Evolutionary conservation across 176 grass and related monocot species (phyloP), one percentile per base, ranked within the genome.

Genomic region (Eragrostis curvula): DNA sequence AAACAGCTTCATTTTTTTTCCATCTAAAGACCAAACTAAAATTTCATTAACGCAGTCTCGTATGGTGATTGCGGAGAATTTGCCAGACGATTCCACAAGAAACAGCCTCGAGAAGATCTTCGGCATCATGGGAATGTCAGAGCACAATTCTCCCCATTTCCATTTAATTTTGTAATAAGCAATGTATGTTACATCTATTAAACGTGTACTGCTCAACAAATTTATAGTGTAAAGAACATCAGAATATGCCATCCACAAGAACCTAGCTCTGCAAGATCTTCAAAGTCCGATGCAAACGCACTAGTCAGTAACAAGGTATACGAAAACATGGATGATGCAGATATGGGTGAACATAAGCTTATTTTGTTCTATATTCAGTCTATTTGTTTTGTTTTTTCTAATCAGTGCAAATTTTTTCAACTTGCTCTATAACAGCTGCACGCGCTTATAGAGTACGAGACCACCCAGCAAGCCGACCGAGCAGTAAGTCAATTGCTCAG

Each of bases 171-270:
- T 46, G 20, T 30, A 3, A 18, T 8, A 4, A 73, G 36, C 17
- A 2, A 65, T 11, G 47, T 3, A 28, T 53, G 0, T 29, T 44
- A 13, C 52, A 28, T 71, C 15, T 64, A 68, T 20, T 66, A 73
- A 87, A 51, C 5, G 0, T 45, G n/a, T 29, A 5, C 30, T 8
- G 14, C 8, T 9, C 46, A 9, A 46, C 65, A 9, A 90, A 65
- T 53, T 67, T 67, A 5, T 72, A 97, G 94, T 23, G 86, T 97
- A 53, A 93, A 83, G 78, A 87, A 89, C 78, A 87, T 97, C 82
- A 80, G 84, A 63, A 92, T 97, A 56, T 81, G 88, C 66, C 88
- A 97, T 83, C 94, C 94, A n/a, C 82, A 68, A 28, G 88, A 97
- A 21, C 88, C 94, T 10, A 85, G 75, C 79, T 70, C 88, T 24